A percentile compares a stretch with the other conserved stretches of the same genome.
Conservation (phyloP, 2,329 filamentous ascomycete species). For the Phoma sp. region DNA sequence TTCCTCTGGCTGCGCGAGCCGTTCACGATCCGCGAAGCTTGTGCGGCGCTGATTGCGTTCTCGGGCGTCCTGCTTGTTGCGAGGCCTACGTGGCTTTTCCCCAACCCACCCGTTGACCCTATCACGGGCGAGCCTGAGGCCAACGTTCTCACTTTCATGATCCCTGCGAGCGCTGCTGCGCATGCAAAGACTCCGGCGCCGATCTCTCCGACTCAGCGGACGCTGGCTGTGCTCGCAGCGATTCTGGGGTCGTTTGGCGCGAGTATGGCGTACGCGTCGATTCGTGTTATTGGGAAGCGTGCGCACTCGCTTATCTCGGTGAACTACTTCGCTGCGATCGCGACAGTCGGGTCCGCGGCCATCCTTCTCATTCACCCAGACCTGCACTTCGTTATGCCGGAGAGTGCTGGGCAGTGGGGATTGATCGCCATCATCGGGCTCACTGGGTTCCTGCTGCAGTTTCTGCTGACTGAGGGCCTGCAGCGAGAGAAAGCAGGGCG, state of each 20-base stretch:
- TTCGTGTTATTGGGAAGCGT: constrained; percentile 77
- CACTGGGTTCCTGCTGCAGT: constrained; percentile 81
- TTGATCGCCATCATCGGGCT: constrained; percentile 71
- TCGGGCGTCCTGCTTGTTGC: constrained; percentile 82
- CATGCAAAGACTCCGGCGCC: constrained; percentile 10
- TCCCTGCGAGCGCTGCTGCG: background rate
- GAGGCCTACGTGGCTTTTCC: constrained; percentile 65
- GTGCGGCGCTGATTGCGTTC: constrained; percentile 75
- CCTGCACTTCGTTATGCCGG: constrained; percentile 62
- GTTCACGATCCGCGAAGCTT: constrained; percentile 76
- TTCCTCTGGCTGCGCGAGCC: constrained; percentile 74
- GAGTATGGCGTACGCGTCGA: constrained; percentile 72
- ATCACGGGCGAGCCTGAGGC: constrained; percentile 40
- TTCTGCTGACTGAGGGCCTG: constrained; percentile 76
- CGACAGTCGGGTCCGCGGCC: constrained; percentile 66
- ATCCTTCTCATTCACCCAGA: constrained; percentile 62
- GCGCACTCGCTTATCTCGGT: constrained; percentile 80
- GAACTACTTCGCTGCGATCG: constrained; percentile 77
- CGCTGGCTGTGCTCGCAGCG: constrained; percentile 71
- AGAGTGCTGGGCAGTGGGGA: constrained; percentile 63
- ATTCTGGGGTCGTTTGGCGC: constrained; percentile 77
- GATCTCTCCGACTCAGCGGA: constrained; percentile 65
- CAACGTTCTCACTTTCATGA: constrained; percentile 14
- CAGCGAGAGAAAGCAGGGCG: constrained; percentile 67
- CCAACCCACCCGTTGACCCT: constrained; percentile 22